Evolutionary conservation across 371 early-diverging fungal species (phyloP), one percentile per base, ranked within the genome.

Genomic region (Sporodiniella umbellata): DNA sequence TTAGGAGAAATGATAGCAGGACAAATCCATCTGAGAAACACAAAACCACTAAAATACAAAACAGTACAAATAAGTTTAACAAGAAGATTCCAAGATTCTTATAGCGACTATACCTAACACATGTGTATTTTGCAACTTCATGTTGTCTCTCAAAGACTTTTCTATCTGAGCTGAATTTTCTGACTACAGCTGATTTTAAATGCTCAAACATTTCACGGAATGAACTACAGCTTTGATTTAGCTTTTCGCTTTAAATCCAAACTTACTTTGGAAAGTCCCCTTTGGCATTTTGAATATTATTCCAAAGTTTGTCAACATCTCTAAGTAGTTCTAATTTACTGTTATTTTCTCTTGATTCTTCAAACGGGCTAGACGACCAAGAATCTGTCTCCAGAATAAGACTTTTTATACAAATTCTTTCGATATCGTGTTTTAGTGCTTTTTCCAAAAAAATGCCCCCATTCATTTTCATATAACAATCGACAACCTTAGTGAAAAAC

Each of bases 1-100:
- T 85, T 84, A n/a, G 93, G 93, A 42, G 87, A 81, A 19, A 90
- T 71, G 54, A 93, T 88, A 0, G 93, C 91, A 0, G 93, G 92
- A 49, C 92, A 90, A 48, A 93, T 82, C 51, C 92, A 75, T 15
- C 93, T 73, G 26, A 93, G 57, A 60, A 93, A 93, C 4, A 93
- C 61, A 65, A 93, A 90, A 1, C 89, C 89, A 54, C 89, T 89
- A 50, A 14, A 40, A 17, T 33, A 25, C 17, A n/a, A 10, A 15
- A 31, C 8, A 19, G 7, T 45, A 18, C 12, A 33, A 14, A 35
- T 33, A n/a, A 31, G 18, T 44, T 24, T n/a, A n/a, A n/a, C n/a
- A n/a, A n/a, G n/a, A n/a, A n/a, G n/a, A n/a, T n/a, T n/a, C n/a
- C n/a, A n/a, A n/a, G 14, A 17, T 38, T 8, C 18, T 35, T 31